Base-by-base conservation (phyloP, 257 asterid genomes). In the Lycium ferocissimum region DNA sequence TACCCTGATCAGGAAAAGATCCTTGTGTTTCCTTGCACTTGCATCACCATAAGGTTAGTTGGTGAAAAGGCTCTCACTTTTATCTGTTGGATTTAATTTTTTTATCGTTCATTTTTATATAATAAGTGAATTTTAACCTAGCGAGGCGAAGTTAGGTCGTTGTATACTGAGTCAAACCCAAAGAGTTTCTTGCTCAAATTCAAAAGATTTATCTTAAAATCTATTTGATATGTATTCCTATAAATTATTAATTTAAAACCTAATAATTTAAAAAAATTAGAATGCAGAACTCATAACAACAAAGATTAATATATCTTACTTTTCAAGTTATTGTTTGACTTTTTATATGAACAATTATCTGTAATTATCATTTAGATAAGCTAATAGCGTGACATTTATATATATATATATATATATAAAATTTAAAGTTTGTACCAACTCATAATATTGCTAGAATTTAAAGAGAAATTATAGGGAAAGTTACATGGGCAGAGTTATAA, bases 101-200 rank as follows among this genome's bases (percentile, higher is more conserved):
- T 0, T 63, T 17, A 63, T 0, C 4, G 0, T 1, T 5, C 3
- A 22, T 4, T 3, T 8, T 4, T 2, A 9, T 49, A 49, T 49
- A 2, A 49, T 49, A 2, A 49, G 54, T 8, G 2, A 49, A 49
- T 49, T 49, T 9, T 49, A 49, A 40, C 45, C 45, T 40, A 40
- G 4, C 45, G 6, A 3, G 45, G 45, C 45, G 45, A 40, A 40
- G 45, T 3, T 40, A 40, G 45, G 6, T n/a, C n/a, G n/a, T n/a
- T n/a, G n/a, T n/a, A n/a, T n/a, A n/a, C n/a, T n/a, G n/a, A n/a
- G n/a, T n/a, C n/a, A n/a, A n/a, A n/a, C n/a, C n/a, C n/a, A n/a
- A n/a, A n/a, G n/a, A n/a, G n/a, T n/a, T n/a, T n/a, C n/a, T n/a
- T n/a, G n/a, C n/a, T n/a, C n/a, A n/a, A n/a, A n/a, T n/a, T n/a